phyloP scores from a whole-genome alignment of 345 rosid species.

The Eucalyptus caleyi region DNA sequence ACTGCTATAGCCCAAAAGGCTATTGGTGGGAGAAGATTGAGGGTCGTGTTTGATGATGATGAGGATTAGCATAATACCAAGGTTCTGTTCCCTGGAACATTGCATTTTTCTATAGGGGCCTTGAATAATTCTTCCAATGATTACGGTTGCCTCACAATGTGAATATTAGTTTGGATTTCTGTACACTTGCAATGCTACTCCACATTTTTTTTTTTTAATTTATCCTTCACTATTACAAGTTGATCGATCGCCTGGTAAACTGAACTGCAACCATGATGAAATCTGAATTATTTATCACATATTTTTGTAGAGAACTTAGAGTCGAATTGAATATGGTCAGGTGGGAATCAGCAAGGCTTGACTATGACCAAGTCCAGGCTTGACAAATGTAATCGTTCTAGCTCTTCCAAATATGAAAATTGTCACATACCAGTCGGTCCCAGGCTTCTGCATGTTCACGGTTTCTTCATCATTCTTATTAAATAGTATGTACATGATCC shows the following conservation, averaged over 20 bases:
- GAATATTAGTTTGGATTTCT: neutral
- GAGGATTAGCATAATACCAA: slow-evolving; percentile 16
- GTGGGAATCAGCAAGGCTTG: neutral
- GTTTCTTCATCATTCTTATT: neutral
- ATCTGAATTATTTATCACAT: neutral
- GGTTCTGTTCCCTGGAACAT: neutral
- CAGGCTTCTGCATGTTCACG: neutral
- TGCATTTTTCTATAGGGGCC: neutral
- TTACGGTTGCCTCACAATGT: neutral
- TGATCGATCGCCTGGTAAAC: neutral
- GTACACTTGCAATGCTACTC: neutral
- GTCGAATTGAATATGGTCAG: neutral
- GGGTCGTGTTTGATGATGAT: slow-evolving; percentile 59
- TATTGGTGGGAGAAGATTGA: slow-evolving; percentile 35
- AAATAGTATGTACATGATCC: neutral
- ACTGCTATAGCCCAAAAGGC: slow-evolving; percentile 4
- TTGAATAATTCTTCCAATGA: neutral
- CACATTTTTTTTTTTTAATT: neutral
- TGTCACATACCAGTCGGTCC: neutral
- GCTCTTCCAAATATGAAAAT: neutral
- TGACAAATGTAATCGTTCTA: neutral
- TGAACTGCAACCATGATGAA: neutral
- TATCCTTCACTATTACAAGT: neutral
- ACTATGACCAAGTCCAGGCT: neutral
- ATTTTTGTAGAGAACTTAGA: neutral